phyloP scores from a whole-genome alignment of 2,329 filamentous ascomycete species.

The Aspergillus carbonarius region DNA sequence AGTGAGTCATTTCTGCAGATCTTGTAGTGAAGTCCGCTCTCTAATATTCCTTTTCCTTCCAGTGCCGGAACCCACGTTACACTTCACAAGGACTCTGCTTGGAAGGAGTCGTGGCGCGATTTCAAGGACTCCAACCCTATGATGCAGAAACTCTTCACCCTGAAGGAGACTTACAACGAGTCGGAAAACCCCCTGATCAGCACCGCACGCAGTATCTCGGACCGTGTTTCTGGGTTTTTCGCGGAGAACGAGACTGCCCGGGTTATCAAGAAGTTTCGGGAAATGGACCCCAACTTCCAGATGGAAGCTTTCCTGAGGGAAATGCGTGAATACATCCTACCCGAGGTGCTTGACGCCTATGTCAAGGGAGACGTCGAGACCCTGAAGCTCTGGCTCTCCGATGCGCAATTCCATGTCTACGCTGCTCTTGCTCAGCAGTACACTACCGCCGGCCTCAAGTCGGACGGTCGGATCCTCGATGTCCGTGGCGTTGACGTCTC shows the following conservation, averaged over 20 bases:
- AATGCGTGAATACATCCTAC: conserved; percentile 95
- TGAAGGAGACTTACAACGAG: conserved; percentile 88
- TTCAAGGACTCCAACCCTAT: conserved; percentile 89
- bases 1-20: conserved; percentile 61
- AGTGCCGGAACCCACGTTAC: conserved; percentile 94
- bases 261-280: conserved; percentile 96
- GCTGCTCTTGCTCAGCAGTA: conserved; percentile 97
- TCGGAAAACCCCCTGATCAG: conserved; percentile 95
- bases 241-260: conserved; percentile 97
- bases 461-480: conserved; percentile 90
- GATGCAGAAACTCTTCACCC: conserved; percentile 81
- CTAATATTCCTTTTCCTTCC: neutral
- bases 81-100: conserved; percentile 92
- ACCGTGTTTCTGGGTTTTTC: conserved; percentile 91
- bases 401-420: conserved; percentile 94
- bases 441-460: conserved; percentile 86
- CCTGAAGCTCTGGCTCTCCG: conserved; percentile 91
- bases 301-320: conserved; percentile 93
- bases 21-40: neutral
- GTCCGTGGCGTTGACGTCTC: conserved; percentile 85
- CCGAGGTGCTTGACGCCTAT: conserved; percentile 95
- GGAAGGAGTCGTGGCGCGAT: conserved; percentile 97
- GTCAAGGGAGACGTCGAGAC: conserved; percentile 93
- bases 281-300: conserved; percentile 94
- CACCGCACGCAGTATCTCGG: conserved; percentile 90